These are phyloP conservation scores for Firmiana major DNA, from an alignment of 345 rosid genomes.

Conservation along the genomic window DNA sequence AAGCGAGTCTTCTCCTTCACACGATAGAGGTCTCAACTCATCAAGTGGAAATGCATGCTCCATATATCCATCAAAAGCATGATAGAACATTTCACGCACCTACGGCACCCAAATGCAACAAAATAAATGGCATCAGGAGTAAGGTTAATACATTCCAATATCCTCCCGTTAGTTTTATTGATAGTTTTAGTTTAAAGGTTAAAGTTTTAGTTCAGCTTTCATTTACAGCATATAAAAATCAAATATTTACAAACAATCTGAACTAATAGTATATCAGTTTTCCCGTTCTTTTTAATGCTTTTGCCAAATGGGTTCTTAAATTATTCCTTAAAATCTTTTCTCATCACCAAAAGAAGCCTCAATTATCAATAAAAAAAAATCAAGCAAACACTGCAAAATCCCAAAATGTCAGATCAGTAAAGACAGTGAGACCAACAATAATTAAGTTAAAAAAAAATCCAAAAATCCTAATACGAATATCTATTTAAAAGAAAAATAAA, in stretches of 20 bases:
- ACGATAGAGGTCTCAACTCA: slow-evolving; percentile 83
- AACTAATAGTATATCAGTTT: background rate
- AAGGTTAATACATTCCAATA: background rate
- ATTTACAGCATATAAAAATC: background rate
- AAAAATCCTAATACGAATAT: background rate
- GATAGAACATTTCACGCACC: slow-evolving; percentile 99
- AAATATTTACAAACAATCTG: background rate
- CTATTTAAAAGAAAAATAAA: background rate
- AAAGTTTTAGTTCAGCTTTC: background rate
- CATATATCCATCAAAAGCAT: slow-evolving; percentile 96
- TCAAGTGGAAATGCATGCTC: slow-evolving; percentile 92
- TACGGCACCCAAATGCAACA: slow-evolving; percentile 14
- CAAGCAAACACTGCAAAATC: background rate
- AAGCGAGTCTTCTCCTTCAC: slow-evolving; percentile 87
- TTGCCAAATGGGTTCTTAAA: background rate
- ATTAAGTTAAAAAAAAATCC: background rate
- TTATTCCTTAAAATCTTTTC: background rate
- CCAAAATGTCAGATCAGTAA: background rate
- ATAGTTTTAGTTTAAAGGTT: background rate
- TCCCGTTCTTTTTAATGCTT: background rate
- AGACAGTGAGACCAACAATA: background rate
- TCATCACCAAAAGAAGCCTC: background rate
- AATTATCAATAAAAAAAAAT: background rate
- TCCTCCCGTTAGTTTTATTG: background rate
- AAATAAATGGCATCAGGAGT: background rate